Base-by-base conservation (phyloP, 1,139 yeast genomes). In the Arxiozyma telluris region DNA sequence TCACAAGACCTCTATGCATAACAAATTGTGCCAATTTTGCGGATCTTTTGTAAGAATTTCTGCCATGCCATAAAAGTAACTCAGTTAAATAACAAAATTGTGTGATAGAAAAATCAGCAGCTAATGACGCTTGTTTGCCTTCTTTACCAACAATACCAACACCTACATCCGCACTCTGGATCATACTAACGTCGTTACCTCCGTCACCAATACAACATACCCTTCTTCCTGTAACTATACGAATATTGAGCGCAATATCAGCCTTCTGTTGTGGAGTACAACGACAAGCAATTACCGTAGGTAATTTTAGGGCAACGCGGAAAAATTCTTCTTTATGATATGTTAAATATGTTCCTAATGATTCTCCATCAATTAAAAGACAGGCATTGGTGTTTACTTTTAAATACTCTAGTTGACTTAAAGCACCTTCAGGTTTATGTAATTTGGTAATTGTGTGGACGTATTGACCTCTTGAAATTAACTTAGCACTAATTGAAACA, bases 201-300 rank as follows among this genome's bases (percentile, higher is more conserved):
- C 99, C 99, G 71, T 94, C 99, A 52, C 99, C 99, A 63, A 94
- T 94, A 68, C 98, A 93, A 62, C 98, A 91, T 3, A 91, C 97
- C 53, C 98, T 75, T 65, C 88, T 89, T 7, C 89, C 87, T 0
- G 98, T 93, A 41, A 80, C 73, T 56, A 80, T 80, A 61, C 91
- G 80, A 59, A 94, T 94, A 59, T 84, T 74, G 23, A 80, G 66
- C 0, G 98, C 97, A 52, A 94, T 88, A 67, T 94, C 98, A 0
- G 98, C 98, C 69, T 94, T 94, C 66, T 94, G 99, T 69, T 94
- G 98, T 1, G 99, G 99, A 0, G 98, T 85, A 71, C 99, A 94
- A 62, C 99, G 86, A 68, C 98, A 94, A 0, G 98, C 98, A 65
- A 94, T 82, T 20, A 94, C 98, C 0, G 96, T 87, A 0, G 98